Evolutionary conservation across 2,329 filamentous ascomycete genomes (phyloP), one percentile per base, ranked within the genome.

Genomic region (Bisporella sp.): DNA sequence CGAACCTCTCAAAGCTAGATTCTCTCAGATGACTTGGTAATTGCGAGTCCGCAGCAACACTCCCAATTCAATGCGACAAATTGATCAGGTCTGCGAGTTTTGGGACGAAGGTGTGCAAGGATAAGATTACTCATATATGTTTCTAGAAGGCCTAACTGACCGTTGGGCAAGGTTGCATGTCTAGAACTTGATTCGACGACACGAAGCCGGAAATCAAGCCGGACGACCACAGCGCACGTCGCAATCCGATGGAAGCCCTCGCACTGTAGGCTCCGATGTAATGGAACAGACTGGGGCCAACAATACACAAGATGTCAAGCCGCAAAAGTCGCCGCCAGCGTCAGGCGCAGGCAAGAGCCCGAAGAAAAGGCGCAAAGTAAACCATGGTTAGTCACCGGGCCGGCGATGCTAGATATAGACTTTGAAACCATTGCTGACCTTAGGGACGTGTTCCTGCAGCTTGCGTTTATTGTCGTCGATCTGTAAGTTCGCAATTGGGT

Each of bases 401-500:
- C 48, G 51, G 49, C 54, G 54, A 54, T 21, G 57, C 57, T 56
- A 55, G 52, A 56, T 54, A 47, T 47, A 43, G 45, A 56, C 50
- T 57, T 48, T 57, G 57, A 62, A 61, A 60, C 56, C 3, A 60
- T 59, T 49, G 58, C 64, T 66, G 57, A 66, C 55, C 53, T 55
- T 57, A 37, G 50, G 55, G 54, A 57, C 69, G 66, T 68, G 65
- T 72, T 68, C 68, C 67, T 75, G 70, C 73, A 92, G 87, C 87
- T 67, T 92, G 87, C 73, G 85, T 92, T 66, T 92, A 92, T 73
- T 92, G 87, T 73, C 85, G 87, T 70, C 82, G 87, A 81, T 92
- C 88, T 80, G 87, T 90, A 82, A 88, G 86, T 84, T 62, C 66
- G 68, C 57, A 57, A 64, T 65, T 64, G 62, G 59, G 53, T 55